These are phyloP conservation scores for Macrolepiota albuminosa DNA, from an alignment of 768 basidiomycete genomes.

Conservation along the genomic window DNA sequence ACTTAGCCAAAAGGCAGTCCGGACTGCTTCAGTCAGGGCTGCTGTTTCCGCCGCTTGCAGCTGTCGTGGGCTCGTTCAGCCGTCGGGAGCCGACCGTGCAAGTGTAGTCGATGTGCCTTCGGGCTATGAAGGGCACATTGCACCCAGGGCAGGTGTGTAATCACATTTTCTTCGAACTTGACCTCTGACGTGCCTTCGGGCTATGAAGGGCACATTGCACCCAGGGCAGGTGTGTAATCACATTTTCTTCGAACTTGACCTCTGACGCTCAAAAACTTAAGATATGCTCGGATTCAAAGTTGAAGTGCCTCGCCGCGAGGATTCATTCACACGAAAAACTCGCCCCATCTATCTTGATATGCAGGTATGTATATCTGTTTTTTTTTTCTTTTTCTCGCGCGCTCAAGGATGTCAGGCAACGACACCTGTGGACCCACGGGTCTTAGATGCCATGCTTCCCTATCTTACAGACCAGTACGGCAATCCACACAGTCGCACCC, in stretches of 20 bases:
- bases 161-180: neutral
- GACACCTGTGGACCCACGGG: conserved; percentile 95
- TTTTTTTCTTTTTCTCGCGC: conserved; percentile 2
- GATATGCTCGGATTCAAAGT: conserved; percentile 91
- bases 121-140: conserved; percentile 62
- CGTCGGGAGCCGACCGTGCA: conserved; percentile 77
- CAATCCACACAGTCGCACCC: conserved; percentile 96
- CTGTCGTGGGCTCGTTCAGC: conserved; percentile 69
- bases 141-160: conserved; percentile 61
- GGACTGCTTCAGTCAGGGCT: conserved; percentile 27
- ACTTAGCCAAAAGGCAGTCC: conserved; percentile 37
- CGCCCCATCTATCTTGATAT: conserved; percentile 97
- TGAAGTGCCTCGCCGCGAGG: conserved; percentile 56
- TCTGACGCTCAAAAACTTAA: conserved; percentile 30
- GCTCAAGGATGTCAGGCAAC: conserved; percentile 62
- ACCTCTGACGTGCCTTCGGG: conserved; percentile 49
- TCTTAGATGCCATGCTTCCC: conserved; percentile 95
- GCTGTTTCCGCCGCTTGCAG: conserved; percentile 23
- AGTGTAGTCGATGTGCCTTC: conserved; percentile 80
- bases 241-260: neutral
- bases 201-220: conserved; percentile 66
- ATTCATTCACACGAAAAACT: conserved; percentile 50
- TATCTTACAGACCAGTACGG: conserved; percentile 94
- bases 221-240: conserved; percentile 52
- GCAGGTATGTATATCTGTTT: conserved; percentile 55